Evolutionary conservation across 495 filamentous ascomycete species (phyloP), one percentile per base, ranked within the genome.

Genomic region (Penicillium lividum): DNA sequence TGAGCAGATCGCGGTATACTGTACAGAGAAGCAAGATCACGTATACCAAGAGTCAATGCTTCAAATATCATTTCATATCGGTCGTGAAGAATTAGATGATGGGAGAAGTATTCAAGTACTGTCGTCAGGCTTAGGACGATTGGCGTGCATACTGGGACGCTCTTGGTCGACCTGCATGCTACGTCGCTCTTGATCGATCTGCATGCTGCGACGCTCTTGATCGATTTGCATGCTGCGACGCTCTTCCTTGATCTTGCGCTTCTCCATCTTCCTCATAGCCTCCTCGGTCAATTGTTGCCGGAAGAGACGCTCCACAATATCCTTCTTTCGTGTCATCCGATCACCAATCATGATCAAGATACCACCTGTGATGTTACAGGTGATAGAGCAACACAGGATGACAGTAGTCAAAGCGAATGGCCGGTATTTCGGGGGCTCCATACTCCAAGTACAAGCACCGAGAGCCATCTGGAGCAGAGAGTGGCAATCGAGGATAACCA

Each of bases 321-420:
- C 89, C 82, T 89, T 90, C 81, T 93, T 93, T 27, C 90, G 81
- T 0, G 88, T 88, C 29, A 80, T 77, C 4, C 83, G 79, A 60
- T 91, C 88, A 7, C 90, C 90, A 31, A 92, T 78, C 56, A 77
- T 80, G 65, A 93, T 92, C 46, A 91, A 45, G 0, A 93, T 66
- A 29, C 89, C 90, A 2, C 85, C 89, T 0, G 78, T 76, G 56
- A 88, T 86, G 65, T 93, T 93, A 55, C 83, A 85, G 0, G 81
- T 76, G 62, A 93, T 89, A 7, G 85, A 89, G 66, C 82, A 89
- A 69, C 85, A 88, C 6, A 93, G 86, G 55, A 93, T 90, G 28
- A 89, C 85, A 4, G 90, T 89, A 0, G 90, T 93, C 18, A 90
- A 63, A 0, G 89, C 90, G 54, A 85, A 80, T 0, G 85, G 85